phyloP scores from a whole-genome alignment of 257 asterid genomes.

The Gardenia jasminoides region DNA sequence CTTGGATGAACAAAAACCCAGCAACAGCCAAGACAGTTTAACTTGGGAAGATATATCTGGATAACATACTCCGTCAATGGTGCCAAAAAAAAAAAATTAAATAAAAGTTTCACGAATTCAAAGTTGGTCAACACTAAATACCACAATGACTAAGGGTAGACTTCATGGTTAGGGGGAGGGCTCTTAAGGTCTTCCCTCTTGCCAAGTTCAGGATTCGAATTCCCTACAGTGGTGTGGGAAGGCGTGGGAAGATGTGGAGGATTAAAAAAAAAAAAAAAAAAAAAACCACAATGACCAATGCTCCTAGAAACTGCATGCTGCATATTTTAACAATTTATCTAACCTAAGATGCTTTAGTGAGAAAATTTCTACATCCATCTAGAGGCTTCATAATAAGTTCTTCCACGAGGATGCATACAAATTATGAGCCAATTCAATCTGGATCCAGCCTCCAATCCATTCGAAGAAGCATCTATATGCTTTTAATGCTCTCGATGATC shows the following conservation, averaged over 20 bases:
- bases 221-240: too few species aligned
- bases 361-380: background rate
- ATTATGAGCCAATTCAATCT: background rate
- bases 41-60: background rate
- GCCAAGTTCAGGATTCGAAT: too few species aligned
- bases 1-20: background rate
- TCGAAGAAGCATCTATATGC: background rate
- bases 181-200: too few species aligned
- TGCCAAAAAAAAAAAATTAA: background rate
- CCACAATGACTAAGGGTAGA: background rate
- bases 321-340: background rate
- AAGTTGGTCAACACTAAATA: background rate
- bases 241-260: too few species aligned
- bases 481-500: background rate
- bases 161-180: too few species aligned
- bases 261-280: too few species aligned
- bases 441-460: background rate
- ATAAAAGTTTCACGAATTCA: background rate
- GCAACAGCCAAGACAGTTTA: background rate
- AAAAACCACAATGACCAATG: background rate
- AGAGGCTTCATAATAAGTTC: background rate
- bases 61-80: background rate
- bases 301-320: background rate
- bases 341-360: slow-evolving; percentile 4
- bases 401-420: background rate